Base-by-base conservation (phyloP, 768 basidiomycete genomes). In the Podaxis carcinomalis region DNA sequence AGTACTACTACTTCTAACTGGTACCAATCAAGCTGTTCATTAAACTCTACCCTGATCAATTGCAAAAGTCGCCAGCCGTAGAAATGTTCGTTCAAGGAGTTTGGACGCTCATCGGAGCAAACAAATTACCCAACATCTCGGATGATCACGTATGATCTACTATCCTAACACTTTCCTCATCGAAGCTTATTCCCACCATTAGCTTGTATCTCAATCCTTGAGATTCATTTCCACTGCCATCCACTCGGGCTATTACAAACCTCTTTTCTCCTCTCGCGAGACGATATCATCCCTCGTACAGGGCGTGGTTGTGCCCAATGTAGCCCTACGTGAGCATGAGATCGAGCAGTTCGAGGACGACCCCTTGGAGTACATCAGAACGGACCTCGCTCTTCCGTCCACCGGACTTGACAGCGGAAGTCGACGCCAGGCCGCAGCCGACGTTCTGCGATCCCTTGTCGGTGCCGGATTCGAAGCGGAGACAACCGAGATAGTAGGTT, bases 331-430 rank as follows among this genome's bases (percentile, higher is more conserved):
- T 63, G 88, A 90, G 40, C 90, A 93, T 65, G 95, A 98, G 59
- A 82, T 92, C 53, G 97, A 99, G 68, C 88, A 94, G 72, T 98
- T 99, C 68, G 95, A 97, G 73, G 97, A 98, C 63, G 95, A 97
- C 65, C 95, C 97, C 0, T 83, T 96, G 40, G 96, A 98, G 70
- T 98, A 90, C 70, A 92, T 98, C 66, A 88, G 93, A 21, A 81
- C 92, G 44, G 94, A 96, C 68, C 78, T 96, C 27, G 81, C 94
- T 13, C 81, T 79, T 58, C 87, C 89, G 59, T 72, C 79, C 56
- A 74, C 68, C 64, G 83, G 83, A 27, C 75, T 83, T 57, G 95
- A 95, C 67, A 82, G 84, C 28, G 86, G 90, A 46, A 98, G 95
- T 0, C 85, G 95, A 32, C 80, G 96, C 42, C 93, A 97, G 67